A percentile compares a stretch with the other conserved stretches of the same genome.
Conservation (phyloP, 1,284 basidiomycete genomes). For the Austropuccinia psidii region DNA sequence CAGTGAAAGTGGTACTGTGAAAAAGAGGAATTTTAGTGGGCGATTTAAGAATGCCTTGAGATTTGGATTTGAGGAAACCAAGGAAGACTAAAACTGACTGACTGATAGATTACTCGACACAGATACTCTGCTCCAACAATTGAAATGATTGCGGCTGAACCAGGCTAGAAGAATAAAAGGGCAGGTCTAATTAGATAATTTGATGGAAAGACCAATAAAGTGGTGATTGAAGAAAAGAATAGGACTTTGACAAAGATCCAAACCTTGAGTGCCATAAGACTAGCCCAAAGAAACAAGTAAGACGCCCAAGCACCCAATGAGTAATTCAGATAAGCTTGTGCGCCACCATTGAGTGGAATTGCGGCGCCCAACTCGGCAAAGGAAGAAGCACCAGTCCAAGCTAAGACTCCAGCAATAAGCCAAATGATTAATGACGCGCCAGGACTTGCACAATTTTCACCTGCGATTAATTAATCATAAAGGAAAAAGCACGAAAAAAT, state of each 20-base stretch:
- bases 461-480: background rate
- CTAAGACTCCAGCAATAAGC: slow-evolving; percentile 63
- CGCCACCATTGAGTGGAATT: slow-evolving; percentile 63
- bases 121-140: slow-evolving; percentile 33
- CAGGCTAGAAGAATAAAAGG: slow-evolving; percentile 9
- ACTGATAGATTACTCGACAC: slow-evolving; percentile 33
- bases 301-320: slow-evolving; percentile 79
- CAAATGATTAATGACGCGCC: slow-evolving; percentile 43
- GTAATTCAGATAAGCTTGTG: slow-evolving; percentile 86
- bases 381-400: slow-evolving; percentile 65
- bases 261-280: slow-evolving; percentile 47
- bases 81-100: slow-evolving; percentile 1
- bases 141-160: slow-evolving; percentile 28
- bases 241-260: background rate
- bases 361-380: slow-evolving; percentile 48
- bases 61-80: background rate
- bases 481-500: background rate
- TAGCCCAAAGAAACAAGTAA: slow-evolving; percentile 54
- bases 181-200: background rate
- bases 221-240: background rate
- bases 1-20: slow-evolving; percentile 34
- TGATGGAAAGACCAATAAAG: background rate
- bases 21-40: background rate
- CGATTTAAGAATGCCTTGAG: background rate
- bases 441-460: slow-evolving; percentile 56